A percentile compares a stretch with the other conserved stretches of the same genome.
These are phyloP conservation scores for Aspergillus avenaceus DNA, from an alignment of 495 filamentous ascomycete genomes.

Conservation along the genomic window DNA sequence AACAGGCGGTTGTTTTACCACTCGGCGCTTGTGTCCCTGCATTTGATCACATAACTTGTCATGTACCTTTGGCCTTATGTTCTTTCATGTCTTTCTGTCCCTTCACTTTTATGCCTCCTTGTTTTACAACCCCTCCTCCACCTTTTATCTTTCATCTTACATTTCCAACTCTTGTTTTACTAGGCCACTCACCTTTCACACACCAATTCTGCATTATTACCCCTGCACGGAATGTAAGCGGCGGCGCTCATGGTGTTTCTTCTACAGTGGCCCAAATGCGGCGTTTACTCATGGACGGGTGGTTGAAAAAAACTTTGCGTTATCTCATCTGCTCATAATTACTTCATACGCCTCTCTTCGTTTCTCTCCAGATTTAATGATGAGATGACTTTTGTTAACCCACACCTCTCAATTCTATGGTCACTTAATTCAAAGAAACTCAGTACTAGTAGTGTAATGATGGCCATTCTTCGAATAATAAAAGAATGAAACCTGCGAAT, in stretches of 20 bases:
- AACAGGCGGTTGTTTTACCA: conserved; percentile 14
- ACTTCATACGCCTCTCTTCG: background rate
- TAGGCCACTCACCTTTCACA: conserved; percentile 5
- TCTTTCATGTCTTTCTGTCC: conserved; percentile 3
- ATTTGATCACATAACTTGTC: conserved; percentile 20
- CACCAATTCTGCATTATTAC: conserved; percentile 8
- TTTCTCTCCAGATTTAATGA: conserved; percentile 15
- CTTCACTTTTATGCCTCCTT: background rate
- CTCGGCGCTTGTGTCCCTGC: conserved; percentile 7
- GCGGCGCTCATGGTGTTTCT: conserved; percentile 40
- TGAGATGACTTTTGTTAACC: conserved; percentile 17
- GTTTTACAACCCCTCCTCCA: conserved; percentile 4
- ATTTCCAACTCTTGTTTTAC: background rate
- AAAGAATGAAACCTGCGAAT: conserved; percentile 3
- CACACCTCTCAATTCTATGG: background rate
- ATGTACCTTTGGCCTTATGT: conserved; percentile 17
- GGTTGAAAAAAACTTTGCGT: background rate
- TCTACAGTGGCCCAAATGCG: conserved; percentile 15
- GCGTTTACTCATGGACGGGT: conserved; percentile 14
- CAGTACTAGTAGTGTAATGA: background rate
- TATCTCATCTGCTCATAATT: background rate
- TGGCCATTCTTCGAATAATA: conserved; percentile 1
- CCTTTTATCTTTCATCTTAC: background rate
- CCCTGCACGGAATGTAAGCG: conserved; percentile 26
- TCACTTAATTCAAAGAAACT: conserved; percentile 6